A percentile compares a stretch with the other conserved stretches of the same genome.
Evolutionary conservation across 176 grass and related monocot genomes (phyloP).

Genomic region (Oryza glaberrima): DNA sequence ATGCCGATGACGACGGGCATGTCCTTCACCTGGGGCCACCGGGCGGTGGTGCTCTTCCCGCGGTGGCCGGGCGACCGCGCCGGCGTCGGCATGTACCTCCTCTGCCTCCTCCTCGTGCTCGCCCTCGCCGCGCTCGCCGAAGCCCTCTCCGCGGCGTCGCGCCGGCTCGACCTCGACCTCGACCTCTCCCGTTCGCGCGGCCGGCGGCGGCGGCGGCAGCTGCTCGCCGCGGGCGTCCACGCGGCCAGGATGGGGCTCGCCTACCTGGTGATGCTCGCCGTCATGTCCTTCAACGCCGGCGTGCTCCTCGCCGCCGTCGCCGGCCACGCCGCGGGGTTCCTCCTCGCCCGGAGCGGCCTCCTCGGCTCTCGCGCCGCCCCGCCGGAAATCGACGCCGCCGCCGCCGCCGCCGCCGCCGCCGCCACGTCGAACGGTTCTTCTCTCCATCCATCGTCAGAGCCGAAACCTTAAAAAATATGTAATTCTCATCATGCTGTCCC

Average conservation of each 20-base stretch:
- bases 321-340: conserved; percentile 53
- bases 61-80: conserved; percentile 59
- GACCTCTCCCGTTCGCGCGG: too few species aligned
- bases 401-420: not conserved
- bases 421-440: not conserved
- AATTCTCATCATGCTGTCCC: not conserved
- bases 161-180: not conserved
- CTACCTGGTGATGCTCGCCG: conserved; percentile 73
- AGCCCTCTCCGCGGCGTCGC: conserved; percentile 20
- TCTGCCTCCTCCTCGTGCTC: conserved; percentile 58
- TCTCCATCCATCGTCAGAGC: not conserved
- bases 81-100: conserved; percentile 53
- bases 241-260: conserved; percentile 45
- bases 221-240: conserved; percentile 37
- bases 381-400: not conserved
- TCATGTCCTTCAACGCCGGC: conserved; percentile 74
- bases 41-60: conserved; percentile 49
- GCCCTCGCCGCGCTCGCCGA: conserved; percentile 52
- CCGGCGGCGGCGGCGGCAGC: not conserved
- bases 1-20: conserved; percentile 48
- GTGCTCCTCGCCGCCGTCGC: conserved; percentile 58
- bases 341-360: conserved; percentile 37
- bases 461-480: conserved; percentile 18
- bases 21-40: conserved; percentile 71
- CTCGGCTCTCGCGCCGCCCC: not conserved